Evolutionary conservation across 2,329 filamentous ascomycete genomes (phyloP).

Genomic region (Cercospora citrullina): DNA sequence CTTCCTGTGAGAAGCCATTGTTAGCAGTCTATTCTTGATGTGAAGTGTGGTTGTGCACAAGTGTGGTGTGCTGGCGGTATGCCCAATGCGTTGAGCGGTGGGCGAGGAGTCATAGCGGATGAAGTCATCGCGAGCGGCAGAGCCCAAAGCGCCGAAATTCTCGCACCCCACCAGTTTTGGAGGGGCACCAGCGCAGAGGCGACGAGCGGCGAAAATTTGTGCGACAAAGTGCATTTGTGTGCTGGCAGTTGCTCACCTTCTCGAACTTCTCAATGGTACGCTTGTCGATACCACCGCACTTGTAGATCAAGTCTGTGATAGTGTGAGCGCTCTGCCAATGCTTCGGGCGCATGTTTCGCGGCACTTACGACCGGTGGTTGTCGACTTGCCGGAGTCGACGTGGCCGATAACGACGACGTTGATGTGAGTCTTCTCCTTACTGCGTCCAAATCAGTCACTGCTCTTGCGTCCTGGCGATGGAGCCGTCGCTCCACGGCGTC

Average conservation of each 20-base stretch:
- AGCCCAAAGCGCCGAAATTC: conserved; percentile 27
- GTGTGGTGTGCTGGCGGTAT: conserved; percentile 8
- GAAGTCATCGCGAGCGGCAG: conserved; percentile 25
- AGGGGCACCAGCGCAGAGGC: conserved; percentile 23
- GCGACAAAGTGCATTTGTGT: conserved; percentile 8
- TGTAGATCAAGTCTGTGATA: conserved; percentile 95
- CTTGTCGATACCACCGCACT: conserved; percentile 99
- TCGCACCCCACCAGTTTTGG: conserved; percentile 31
- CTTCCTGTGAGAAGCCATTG: conserved; percentile 66
- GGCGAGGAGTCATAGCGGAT: conserved; percentile 17
- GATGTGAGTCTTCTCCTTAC: conserved; percentile 96
- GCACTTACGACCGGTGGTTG: conserved; percentile 77
- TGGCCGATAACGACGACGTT: conserved; percentile 97
- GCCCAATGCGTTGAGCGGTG: conserved; percentile 7
- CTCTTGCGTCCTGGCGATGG: conserved; percentile 12
- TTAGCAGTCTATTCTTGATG: conserved; percentile 37
- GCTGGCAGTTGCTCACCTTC: conserved; percentile 67
- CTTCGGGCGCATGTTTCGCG: conserved; percentile 34
- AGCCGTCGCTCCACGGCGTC: conserved; percentile 22
- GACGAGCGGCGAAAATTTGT: conserved; percentile 22
- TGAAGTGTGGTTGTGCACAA: not conserved
- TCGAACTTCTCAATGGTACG: conserved; percentile 99
- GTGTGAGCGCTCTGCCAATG: conserved; percentile 48
- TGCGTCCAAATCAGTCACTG: conserved; percentile 48
- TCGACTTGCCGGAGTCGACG: conserved; percentile 99